Evolutionary conservation across 768 basidiomycete species (phyloP).

Genomic region (Lactarius akahatsu): DNA sequence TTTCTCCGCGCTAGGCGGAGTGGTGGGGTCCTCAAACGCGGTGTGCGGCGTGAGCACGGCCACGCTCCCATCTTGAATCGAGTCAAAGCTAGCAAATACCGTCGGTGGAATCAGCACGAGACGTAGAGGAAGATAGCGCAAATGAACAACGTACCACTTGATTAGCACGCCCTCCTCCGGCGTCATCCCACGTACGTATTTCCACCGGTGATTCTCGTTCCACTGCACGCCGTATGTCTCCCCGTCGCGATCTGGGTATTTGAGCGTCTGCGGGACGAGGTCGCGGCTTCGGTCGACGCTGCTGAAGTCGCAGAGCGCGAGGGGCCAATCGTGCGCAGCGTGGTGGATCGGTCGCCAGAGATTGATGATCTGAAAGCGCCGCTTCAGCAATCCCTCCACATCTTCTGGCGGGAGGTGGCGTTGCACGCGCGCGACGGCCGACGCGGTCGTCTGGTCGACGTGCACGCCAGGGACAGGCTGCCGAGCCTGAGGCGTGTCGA

Average conservation of each 20-base stretch:
- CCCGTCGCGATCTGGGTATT: conserved; percentile 45
- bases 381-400: conserved; percentile 39
- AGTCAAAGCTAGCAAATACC: conserved; percentile 36
- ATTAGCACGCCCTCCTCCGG: conserved; percentile 49
- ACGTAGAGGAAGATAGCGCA: neutral
- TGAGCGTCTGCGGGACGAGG: conserved; percentile 40
- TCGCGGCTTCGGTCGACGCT: conserved; percentile 42
- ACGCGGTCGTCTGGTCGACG: conserved; percentile 46
- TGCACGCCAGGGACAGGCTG: conserved; percentile 46
- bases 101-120: conserved; percentile 8
- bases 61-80: conserved; percentile 42
- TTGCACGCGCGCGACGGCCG: conserved; percentile 44
- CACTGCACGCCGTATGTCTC: conserved; percentile 44
- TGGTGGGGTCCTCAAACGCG: conserved; percentile 56
- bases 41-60: conserved; percentile 62
- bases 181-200: conserved; percentile 45
- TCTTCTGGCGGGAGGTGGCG: conserved; percentile 45
- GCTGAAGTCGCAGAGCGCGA: conserved; percentile 49
- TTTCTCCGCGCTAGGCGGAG: conserved; percentile 48
- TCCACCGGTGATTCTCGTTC: conserved; percentile 45
- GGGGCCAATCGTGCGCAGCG: conserved; percentile 48
- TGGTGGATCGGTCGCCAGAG: conserved; percentile 53
- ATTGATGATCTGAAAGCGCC: conserved; percentile 54
- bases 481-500: conserved; percentile 42
- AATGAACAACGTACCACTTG: conserved; percentile 41